phyloP scores from a whole-genome alignment of 345 rosid genomes.

The Moringa oleifera region DNA sequence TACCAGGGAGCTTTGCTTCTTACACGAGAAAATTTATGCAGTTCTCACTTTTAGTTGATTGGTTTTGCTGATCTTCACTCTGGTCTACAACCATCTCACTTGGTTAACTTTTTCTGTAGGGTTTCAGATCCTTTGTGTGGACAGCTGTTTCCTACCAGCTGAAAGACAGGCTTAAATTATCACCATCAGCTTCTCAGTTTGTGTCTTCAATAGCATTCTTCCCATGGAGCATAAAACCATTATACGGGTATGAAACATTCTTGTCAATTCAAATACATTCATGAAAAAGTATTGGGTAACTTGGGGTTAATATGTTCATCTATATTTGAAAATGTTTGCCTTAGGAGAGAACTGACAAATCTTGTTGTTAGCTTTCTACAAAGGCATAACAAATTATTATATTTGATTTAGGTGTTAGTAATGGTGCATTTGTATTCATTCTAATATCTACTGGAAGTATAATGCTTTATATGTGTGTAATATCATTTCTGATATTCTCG shows the following conservation, averaged over 20 bases:
- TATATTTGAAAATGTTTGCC: background rate
- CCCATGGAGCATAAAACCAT: conserved; percentile 96
- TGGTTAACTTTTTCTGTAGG: conserved; percentile 39
- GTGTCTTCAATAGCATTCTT: conserved; percentile 75
- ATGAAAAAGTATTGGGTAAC: background rate
- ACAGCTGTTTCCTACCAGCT: conserved; percentile 96
- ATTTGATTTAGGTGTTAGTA: background rate
- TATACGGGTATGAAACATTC: conserved; percentile 67
- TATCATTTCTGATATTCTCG: too few species aligned
- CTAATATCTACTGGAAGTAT: background rate
- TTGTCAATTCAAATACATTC: background rate
- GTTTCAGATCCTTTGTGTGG: conserved; percentile 98
- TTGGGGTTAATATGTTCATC: background rate
- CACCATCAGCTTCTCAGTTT: conserved; percentile 95
- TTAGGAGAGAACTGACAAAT: background rate
- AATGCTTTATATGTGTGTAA: background rate
- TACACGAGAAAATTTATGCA: background rate
- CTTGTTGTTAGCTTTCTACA: background rate
- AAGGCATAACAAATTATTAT: background rate
- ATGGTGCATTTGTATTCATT: background rate
- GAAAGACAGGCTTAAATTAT: conserved; percentile 78
- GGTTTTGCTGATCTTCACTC: background rate
- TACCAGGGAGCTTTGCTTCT: background rate
- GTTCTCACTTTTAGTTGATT: background rate
- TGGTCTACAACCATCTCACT: too few species aligned